These are phyloP conservation scores for Entelexis paramagnoliae DNA, from an alignment of 1,139 yeast genomes.

Conservation along the genomic window DNA sequence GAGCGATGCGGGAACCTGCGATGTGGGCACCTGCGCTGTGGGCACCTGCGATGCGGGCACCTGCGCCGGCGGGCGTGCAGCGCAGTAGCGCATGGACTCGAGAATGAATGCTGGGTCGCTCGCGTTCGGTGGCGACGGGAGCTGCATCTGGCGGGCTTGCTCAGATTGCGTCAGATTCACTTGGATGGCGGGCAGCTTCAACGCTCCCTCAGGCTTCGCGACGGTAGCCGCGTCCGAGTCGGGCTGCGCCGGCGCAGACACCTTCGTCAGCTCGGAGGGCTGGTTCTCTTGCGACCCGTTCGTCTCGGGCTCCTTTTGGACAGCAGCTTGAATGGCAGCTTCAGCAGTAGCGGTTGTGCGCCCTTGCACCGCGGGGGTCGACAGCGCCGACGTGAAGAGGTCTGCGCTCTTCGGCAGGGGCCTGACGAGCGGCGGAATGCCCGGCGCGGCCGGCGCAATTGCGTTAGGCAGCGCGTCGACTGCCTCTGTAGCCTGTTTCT, in stretches of 20 bases:
- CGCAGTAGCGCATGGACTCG: neutral
- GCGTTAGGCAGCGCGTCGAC: neutral
- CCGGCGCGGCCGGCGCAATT: neutral
- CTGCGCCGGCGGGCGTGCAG: neutral
- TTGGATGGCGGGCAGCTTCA: neutral
- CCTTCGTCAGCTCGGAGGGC: too few species aligned
- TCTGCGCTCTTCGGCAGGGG: neutral
- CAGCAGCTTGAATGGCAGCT: too few species aligned
- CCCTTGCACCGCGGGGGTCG: too few species aligned
- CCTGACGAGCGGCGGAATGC: neutral
- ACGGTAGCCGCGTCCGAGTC: neutral
- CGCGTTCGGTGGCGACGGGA: slow-evolving; percentile 1
- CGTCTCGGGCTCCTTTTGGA: too few species aligned
- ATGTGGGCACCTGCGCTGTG: too few species aligned
- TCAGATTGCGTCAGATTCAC: neutral
- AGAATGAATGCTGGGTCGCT: slow-evolving; percentile 5
- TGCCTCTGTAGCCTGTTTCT: neutral
- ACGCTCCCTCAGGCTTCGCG: neutral
- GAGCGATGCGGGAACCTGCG: neutral
- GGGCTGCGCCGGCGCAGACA: neutral
- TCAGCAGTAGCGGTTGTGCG: too few species aligned
- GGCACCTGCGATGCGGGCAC: neutral
- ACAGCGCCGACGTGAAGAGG: neutral
- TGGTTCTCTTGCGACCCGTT: too few species aligned
- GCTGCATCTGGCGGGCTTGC: neutral